phyloP scores from a whole-genome alignment of 2,329 filamentous ascomycete genomes.

The Aspergillus sp. region DNA sequence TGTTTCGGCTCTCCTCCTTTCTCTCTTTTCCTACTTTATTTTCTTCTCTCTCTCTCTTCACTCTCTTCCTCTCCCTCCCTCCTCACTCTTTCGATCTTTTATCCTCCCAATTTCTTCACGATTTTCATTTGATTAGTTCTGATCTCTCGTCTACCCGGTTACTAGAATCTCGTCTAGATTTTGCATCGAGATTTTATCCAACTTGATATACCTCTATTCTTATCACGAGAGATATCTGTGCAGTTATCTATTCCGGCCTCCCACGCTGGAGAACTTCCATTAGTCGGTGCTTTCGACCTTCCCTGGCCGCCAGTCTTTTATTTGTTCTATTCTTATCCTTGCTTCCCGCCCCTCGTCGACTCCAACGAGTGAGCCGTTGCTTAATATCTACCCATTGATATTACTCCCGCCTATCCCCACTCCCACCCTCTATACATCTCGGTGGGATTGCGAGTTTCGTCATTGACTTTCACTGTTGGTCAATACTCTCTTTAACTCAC shows the following conservation, averaged over 20 bases:
- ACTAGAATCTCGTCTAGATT: neutral
- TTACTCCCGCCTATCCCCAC: neutral
- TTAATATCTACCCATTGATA: neutral
- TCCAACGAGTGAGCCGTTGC: neutral
- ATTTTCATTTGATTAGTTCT: constrained; percentile 5
- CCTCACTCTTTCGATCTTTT: constrained; percentile 7
- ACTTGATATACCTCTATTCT: neutral
- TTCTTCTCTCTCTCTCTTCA: constrained; percentile 7
- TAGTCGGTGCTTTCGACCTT: neutral
- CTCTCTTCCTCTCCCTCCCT: constrained; percentile 1
- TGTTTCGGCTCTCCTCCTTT: constrained; percentile 8
- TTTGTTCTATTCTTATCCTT: neutral
- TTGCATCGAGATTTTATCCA: neutral
- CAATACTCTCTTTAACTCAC: neutral
- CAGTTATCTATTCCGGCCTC: neutral
- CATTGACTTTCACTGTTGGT: neutral
- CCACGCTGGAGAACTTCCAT: neutral
- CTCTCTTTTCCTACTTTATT: constrained; percentile 7
- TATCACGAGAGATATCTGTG: neutral
- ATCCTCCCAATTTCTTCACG: constrained; percentile 6
- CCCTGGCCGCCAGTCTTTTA: neutral
- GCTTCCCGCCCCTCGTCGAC: neutral
- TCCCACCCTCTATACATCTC: neutral
- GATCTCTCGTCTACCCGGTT: neutral
- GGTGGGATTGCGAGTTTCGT: neutral